These are phyloP conservation scores for Arctium lappa DNA, from an alignment of 129 eudicot genomes.

Conservation along the genomic window DNA sequence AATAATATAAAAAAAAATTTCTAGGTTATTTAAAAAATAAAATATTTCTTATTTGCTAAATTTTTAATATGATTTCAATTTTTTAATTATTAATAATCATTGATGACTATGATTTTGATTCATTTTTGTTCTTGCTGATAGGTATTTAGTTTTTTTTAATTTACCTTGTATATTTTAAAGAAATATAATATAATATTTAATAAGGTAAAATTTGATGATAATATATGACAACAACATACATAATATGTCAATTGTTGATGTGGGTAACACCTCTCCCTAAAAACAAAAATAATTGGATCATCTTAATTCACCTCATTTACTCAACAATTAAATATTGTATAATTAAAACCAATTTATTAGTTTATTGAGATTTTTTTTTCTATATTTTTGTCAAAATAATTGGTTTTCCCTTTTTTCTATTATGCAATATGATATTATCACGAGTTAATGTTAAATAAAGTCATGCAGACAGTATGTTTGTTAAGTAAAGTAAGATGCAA, in stretches of 20 bases:
- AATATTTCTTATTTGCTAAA: neutral
- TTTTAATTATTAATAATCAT: no score
- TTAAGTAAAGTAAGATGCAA: neutral
- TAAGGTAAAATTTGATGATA: slow-evolving; percentile 4
- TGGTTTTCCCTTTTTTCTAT: no score
- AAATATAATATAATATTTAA: neutral
- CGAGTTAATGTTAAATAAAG: neutral
- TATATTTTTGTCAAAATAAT: no score
- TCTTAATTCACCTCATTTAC: neutral
- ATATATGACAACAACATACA: slow-evolving; percentile 1
- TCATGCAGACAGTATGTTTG: no score
- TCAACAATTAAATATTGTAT: neutral
- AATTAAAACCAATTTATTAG: no score
- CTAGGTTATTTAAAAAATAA: neutral
- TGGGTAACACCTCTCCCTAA: neutral
- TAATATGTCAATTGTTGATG: neutral
- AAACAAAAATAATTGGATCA: slow-evolving; percentile 16
- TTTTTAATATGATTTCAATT: no score
- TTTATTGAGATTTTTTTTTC: no score
- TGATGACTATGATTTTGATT: neutral
- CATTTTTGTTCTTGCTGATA: neutral
- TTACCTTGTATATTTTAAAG: no score
- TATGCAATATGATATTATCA: no score
- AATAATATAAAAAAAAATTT: no score
- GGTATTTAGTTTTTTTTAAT: neutral